Conservation (phyloP, 805 yeast genomes). For the Lipomyces japonicus region DNA sequence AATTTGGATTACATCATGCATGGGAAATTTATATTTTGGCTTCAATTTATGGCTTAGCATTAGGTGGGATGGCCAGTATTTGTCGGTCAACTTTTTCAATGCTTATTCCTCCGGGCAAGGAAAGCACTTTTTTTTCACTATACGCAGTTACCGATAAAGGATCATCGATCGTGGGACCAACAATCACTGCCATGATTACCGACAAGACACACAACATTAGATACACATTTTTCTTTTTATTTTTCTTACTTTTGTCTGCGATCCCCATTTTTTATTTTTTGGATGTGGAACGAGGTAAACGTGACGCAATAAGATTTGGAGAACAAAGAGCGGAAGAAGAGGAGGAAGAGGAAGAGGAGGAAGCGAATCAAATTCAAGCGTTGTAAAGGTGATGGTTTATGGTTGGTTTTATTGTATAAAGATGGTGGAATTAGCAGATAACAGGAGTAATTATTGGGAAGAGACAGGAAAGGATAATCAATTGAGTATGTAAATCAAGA, state of each 20-base stretch:
- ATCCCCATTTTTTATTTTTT: conserved; percentile 54
- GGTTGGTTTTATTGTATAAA: too few relatives aligned
- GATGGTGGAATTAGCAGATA: too few relatives aligned
- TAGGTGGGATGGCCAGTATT: conserved; percentile 70
- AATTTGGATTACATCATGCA: conserved; percentile 58
- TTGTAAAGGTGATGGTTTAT: too few relatives aligned
- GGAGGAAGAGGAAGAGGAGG: not conserved
- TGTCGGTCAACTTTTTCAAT: conserved; percentile 65
- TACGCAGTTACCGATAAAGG: conserved; percentile 80
- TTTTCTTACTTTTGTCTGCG: conserved; percentile 51
- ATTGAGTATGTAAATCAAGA: too few relatives aligned
- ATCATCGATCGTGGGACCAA: conserved; percentile 69
- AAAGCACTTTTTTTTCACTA: conserved; percentile 69
- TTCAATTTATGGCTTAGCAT: conserved; percentile 67
- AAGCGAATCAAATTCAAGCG: not conserved
- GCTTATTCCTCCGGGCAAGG: conserved; percentile 71
- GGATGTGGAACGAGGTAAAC: conserved; percentile 59
- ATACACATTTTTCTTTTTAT: conserved; percentile 63
- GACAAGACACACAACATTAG: conserved; percentile 71
- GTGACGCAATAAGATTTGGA: conserved; percentile 48
- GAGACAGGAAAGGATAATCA: too few relatives aligned
- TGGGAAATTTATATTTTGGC: conserved; percentile 68
- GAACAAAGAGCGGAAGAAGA: conserved; percentile 32
- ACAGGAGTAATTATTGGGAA: too few relatives aligned
- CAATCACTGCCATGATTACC: conserved; percentile 65